Base-by-base conservation (phyloP, 352 stramenopile genomes). In the Globisporangium uncinulatum region DNA sequence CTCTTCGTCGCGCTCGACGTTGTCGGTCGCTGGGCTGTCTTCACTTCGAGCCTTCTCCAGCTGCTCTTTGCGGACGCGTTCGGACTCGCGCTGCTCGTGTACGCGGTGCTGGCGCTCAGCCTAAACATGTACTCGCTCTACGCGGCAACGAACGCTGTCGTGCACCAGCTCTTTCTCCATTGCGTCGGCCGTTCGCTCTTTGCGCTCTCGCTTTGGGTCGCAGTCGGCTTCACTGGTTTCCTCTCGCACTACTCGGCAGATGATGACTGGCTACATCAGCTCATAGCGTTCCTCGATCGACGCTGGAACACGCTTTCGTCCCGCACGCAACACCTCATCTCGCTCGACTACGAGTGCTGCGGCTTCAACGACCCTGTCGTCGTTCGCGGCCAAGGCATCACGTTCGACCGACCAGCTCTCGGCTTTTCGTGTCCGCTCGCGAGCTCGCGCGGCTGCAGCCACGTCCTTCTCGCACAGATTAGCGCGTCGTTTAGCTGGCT, bases 141-240 rank as follows among this genome's bases (percentile, higher is more conserved):
- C 54, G 71, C 66, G 8, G 61, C 65, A 4, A 61, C 71, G 8
- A 49, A 69, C 19, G 64, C 70, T 51, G 71, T 64, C 14, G 65
- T 85, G 10, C 70, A 83, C 41, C 62, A 69, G 24, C 46, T 82
- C 14, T 74, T 85, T 54, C 62, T 87, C 49, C 73, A 81, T 36
- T 57, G 52, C 0, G 19, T 61, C 3, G 57, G 43, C 0, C 51
- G 59, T 9, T 43, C n/a, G 1, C 14, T 66, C 21, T 50, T 66
- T 15, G 52, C 52, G 5, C 21, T 66, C 24, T 58, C 67, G 15
- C 42, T 79, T 8, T 78, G 75, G 63, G 54, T 69, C 5, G 53
- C 43, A 17, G 59, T 75, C 14, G 69, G 54, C 0, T 45, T 79
- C 31, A 74, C 62, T 9, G 71, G 60, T 13, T 70, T 80, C 29